Evolutionary conservation across 2,329 filamentous ascomycete species (phyloP).

Genomic region (Botrytis galanthina): DNA sequence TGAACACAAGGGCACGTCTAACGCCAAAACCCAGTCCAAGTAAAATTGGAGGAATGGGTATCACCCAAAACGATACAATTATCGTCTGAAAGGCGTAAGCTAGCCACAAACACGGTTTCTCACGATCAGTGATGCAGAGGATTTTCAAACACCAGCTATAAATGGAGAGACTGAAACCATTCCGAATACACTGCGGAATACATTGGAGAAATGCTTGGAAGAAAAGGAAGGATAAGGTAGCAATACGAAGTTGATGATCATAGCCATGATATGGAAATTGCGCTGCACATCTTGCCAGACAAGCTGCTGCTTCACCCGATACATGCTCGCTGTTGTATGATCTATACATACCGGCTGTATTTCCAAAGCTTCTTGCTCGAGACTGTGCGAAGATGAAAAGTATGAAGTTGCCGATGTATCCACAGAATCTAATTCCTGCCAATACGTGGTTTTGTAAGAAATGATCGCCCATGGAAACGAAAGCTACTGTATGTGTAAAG

Average conservation of each 20-base stretch:
- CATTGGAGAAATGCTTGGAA: slow-evolving; percentile 8
- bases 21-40: neutral
- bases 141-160: neutral
- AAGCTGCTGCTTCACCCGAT: slow-evolving; percentile 5
- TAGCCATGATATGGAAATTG: neutral
- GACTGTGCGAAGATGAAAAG: neutral
- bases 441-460: neutral
- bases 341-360: slow-evolving; percentile 1
- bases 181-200: neutral
- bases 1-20: neutral
- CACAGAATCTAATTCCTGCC: neutral
- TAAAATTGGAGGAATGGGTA: neutral
- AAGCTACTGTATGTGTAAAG: slow-evolving; percentile 9
- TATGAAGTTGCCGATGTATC: slow-evolving; percentile 7
- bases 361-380: slow-evolving; percentile 8
- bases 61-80: neutral
- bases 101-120: neutral
- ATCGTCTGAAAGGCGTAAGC: slow-evolving; percentile 2
- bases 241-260: neutral
- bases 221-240: neutral
- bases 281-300: neutral
- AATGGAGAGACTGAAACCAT: neutral
- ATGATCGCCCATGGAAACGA: neutral
- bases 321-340: neutral
- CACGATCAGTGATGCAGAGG: neutral